Evolutionary conservation across 495 filamentous ascomycete genomes (phyloP).

Genomic region (Saxispiralis lemnorum): DNA sequence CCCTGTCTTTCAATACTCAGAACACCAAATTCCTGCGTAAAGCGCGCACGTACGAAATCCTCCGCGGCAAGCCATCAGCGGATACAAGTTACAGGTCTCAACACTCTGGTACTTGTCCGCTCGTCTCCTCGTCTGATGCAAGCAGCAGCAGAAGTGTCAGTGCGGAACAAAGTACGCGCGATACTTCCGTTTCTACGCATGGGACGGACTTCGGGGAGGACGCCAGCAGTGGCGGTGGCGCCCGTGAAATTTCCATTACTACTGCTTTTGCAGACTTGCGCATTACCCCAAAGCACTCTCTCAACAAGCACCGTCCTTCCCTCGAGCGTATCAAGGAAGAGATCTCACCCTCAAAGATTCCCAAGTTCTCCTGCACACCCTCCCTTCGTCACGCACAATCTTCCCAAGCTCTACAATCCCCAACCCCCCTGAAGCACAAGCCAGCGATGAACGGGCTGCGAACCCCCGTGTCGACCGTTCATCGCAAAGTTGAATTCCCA

Average conservation of each 20-base stretch:
- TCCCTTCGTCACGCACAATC: slow-evolving; percentile 13
- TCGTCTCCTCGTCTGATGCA: neutral
- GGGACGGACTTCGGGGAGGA: no score
- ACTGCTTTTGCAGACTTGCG: slow-evolving; percentile 22
- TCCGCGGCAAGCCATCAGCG: neutral
- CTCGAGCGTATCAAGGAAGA: slow-evolving; percentile 12
- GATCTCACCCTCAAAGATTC: slow-evolving; percentile 15
- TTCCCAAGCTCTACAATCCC: slow-evolving; percentile 7
- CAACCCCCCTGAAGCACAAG: slow-evolving; percentile 19
- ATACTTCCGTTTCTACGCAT: slow-evolving; percentile 5
- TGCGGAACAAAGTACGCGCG: slow-evolving; percentile 1
- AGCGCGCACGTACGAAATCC: slow-evolving; percentile 6
- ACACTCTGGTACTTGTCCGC: slow-evolving; percentile 5
- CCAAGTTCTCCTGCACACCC: slow-evolving; percentile 14
- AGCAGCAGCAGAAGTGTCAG: slow-evolving; percentile 2
- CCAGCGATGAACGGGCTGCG: slow-evolving; percentile 17
- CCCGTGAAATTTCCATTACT: slow-evolving; percentile 1
- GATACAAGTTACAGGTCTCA: slow-evolving; percentile 7
- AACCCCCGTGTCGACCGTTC: slow-evolving; percentile 16
- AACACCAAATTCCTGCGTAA: slow-evolving; percentile 5
- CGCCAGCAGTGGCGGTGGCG: no score
- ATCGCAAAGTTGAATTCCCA: slow-evolving; percentile 14
- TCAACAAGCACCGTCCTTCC: slow-evolving; percentile 10
- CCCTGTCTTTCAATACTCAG: slow-evolving; percentile 7
- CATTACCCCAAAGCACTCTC: slow-evolving; percentile 12